Evolutionary conservation across 2,329 filamentous ascomycete species (phyloP).

Genomic region (Aspergillus pseudoglaucus): DNA sequence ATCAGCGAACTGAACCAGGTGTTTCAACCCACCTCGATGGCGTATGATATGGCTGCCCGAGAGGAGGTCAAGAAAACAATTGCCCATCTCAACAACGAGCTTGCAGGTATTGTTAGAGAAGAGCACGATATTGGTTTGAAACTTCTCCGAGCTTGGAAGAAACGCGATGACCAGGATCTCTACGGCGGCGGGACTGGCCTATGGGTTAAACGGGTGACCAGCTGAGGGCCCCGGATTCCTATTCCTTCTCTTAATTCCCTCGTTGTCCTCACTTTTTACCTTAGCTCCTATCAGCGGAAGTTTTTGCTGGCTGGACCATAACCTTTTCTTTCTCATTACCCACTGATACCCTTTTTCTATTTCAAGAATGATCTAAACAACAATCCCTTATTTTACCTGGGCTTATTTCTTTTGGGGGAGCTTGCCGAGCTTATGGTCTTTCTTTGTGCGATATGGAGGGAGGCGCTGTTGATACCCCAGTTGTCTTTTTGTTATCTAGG

Average conservation of each 20-base stretch:
- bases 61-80: slow-evolving; percentile 58
- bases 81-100: slow-evolving; percentile 57
- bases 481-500: too few species aligned
- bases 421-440: neutral
- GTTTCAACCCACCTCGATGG: slow-evolving; percentile 63
- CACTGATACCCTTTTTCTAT: neutral
- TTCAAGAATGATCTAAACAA: neutral
- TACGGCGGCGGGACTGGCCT: slow-evolving; percentile 52
- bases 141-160: slow-evolving; percentile 67
- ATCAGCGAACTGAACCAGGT: slow-evolving; percentile 73
- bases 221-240: slow-evolving; percentile 32
- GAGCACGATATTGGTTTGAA: slow-evolving; percentile 73
- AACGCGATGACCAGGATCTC: slow-evolving; percentile 57
- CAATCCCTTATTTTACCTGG: neutral
- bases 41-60: slow-evolving; percentile 57
- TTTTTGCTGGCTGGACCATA: slow-evolving; percentile 5
- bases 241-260: slow-evolving; percentile 1
- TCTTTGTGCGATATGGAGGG: neutral
- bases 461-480: slow-evolving; percentile 1
- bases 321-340: slow-evolving; percentile 2
- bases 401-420: neutral
- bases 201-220: slow-evolving; percentile 73
- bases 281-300: slow-evolving; percentile 1
- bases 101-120: slow-evolving; percentile 67
- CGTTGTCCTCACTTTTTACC: slow-evolving; percentile 2